These are phyloP conservation scores for Aspergillus bertholletiae DNA, from an alignment of 495 filamentous ascomycete species.

Conservation along the genomic window DNA sequence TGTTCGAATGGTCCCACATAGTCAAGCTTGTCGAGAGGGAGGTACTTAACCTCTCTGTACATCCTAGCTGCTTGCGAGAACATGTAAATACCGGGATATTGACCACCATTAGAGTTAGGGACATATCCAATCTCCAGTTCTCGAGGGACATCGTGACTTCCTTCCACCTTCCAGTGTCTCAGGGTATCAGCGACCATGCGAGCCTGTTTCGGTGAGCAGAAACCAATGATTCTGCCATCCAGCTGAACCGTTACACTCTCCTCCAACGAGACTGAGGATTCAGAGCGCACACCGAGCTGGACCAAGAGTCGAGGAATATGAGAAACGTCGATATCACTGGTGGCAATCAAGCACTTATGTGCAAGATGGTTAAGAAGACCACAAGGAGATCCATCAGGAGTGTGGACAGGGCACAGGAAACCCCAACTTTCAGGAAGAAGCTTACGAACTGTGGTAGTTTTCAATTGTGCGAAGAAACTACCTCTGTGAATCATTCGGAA, in stretches of 20 bases:
- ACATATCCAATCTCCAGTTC: slow-evolving; percentile 91
- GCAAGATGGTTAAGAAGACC: slow-evolving; percentile 93
- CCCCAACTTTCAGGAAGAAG: slow-evolving; percentile 96
- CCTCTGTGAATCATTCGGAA: slow-evolving; percentile 99
- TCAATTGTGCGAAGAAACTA: slow-evolving; percentile 96
- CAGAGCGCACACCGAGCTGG: slow-evolving; percentile 70
- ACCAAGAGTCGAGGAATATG: slow-evolving; percentile 66
- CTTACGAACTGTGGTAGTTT: slow-evolving; percentile 95
- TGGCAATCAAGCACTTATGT: slow-evolving; percentile 90
- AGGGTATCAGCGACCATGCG: slow-evolving; percentile 76
- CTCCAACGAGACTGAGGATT: slow-evolving; percentile 67
- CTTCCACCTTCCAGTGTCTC: slow-evolving; percentile 92
- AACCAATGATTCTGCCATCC: slow-evolving; percentile 86
- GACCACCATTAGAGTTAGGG: slow-evolving; percentile 79
- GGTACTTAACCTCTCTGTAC: slow-evolving; percentile 87
- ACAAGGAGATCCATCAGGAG: slow-evolving; percentile 92
- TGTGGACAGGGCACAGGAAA: slow-evolving; percentile 96
- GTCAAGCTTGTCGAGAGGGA: slow-evolving; percentile 79
- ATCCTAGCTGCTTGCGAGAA: slow-evolving; percentile 80
- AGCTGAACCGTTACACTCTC: slow-evolving; percentile 86
- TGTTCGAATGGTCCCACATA: slow-evolving; percentile 92
- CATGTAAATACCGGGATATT: slow-evolving; percentile 95
- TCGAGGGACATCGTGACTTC: slow-evolving; percentile 75
- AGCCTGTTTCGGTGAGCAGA: slow-evolving; percentile 80
- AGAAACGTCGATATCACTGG: slow-evolving; percentile 64